These are phyloP conservation scores for Penicillium goetzii DNA, from an alignment of 495 filamentous ascomycete species.

Conservation along the genomic window DNA sequence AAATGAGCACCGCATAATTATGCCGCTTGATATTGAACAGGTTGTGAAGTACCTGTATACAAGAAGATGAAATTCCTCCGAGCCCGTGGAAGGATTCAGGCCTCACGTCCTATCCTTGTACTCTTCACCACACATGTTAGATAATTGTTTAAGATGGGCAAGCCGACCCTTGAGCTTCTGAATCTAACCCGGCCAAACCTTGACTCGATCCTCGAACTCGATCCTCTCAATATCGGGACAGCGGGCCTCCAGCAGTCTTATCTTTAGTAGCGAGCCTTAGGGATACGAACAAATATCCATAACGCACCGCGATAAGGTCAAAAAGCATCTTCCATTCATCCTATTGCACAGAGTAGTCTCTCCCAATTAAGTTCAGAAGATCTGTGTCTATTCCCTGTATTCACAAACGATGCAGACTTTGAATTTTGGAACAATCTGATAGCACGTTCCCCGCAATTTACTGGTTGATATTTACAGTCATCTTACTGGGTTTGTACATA, in stretches of 20 bases:
- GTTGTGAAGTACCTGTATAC: neutral
- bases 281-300: neutral
- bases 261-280: neutral
- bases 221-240: neutral
- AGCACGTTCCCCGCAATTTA: too few species aligned
- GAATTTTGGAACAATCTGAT: too few species aligned
- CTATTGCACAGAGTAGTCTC: neutral
- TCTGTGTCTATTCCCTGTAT: too few species aligned
- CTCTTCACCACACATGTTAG: neutral
- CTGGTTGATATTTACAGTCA: too few species aligned
- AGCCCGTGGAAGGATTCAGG: neutral
- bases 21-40: too few species aligned
- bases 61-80: neutral
- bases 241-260: neutral
- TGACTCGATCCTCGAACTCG: neutral
- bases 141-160: neutral
- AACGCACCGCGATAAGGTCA: neutral
- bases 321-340: neutral
- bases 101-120: neutral
- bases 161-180: neutral
- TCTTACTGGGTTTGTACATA: too few species aligned
- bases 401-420: too few species aligned
- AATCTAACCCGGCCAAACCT: neutral
- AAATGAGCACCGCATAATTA: too few species aligned
- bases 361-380: too few species aligned